These are phyloP conservation scores for Cryptococcus depauperatus DNA, from an alignment of 1,284 basidiomycete genomes.

Conservation along the genomic window DNA sequence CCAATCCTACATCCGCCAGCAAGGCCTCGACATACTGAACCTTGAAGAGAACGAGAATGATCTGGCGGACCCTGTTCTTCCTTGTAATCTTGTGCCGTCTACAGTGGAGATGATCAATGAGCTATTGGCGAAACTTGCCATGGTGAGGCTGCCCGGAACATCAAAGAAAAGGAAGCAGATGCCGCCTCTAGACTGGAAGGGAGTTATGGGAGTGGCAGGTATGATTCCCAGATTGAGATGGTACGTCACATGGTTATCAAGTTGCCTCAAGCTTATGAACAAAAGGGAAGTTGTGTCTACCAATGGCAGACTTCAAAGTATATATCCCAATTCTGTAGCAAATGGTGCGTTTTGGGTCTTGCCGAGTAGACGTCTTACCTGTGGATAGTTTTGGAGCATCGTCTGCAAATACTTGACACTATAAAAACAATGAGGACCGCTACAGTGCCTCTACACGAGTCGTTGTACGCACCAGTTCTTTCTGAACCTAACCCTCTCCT, in stretches of 20 bases:
- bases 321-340: conserved; percentile 7
- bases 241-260: neutral
- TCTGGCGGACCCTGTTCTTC: neutral
- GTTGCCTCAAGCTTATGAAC: neutral
- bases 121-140: conserved; percentile 7
- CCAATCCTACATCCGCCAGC: conserved; percentile 14
- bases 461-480: conserved; percentile 7
- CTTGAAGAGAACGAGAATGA: neutral
- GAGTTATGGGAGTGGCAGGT: conserved; percentile 8
- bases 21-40: conserved; percentile 4
- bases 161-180: conserved; percentile 8
- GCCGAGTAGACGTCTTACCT: neutral
- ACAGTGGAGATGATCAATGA: conserved; percentile 5
- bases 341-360: conserved; percentile 7
- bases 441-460: neutral
- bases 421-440: too few relatives aligned
- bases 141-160: conserved; percentile 7
- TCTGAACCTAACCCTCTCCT: conserved; percentile 5
- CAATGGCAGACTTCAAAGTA: conserved; percentile 7
- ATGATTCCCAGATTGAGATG: neutral
- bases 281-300: conserved; percentile 8
- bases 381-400: conserved; percentile 7
- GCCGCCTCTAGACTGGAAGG: conserved; percentile 11
- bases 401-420: conserved; percentile 6
- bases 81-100: conserved; percentile 6